phyloP scores from a whole-genome alignment of 371 early-diverging fungal genomes.

The Mucor piriformis region DNA sequence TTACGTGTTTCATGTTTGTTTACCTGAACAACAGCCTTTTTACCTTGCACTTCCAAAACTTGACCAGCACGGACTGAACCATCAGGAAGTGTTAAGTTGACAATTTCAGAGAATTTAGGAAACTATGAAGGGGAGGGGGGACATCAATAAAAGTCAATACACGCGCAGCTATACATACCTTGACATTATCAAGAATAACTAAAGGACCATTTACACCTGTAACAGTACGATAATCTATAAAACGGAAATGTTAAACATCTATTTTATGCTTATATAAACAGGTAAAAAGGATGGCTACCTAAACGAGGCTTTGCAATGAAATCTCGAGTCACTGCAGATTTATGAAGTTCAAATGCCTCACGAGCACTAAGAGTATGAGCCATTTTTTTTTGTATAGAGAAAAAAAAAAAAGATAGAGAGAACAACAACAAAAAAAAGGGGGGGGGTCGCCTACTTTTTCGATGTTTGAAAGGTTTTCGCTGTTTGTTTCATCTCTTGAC shows the following conservation, averaged over 20 bases:
- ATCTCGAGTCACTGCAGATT: conserved; percentile 87
- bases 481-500: background rate
- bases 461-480: background rate
- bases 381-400: conserved; percentile 14
- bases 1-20: background rate
- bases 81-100: conserved; percentile 97
- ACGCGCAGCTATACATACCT: conserved; percentile 56
- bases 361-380: conserved; percentile 47
- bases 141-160: background rate
- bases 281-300: conserved; percentile 59
- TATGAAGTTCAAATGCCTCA: conserved; percentile 73
- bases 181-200: conserved; percentile 99
- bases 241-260: background rate
- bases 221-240: conserved; percentile 96
- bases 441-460: background rate
- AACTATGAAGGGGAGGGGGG: conserved; percentile 64
- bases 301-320: conserved; percentile 88
- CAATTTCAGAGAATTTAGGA: conserved; percentile 99
- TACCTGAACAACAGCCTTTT: conserved; percentile 98
- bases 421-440: background rate
- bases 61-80: conserved; percentile 97
- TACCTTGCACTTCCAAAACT: conserved; percentile 99
- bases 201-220: conserved; percentile 99
- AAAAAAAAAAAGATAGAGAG: background rate
- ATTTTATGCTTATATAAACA: background rate